Conservation (phyloP, 2,329 filamentous ascomycete species). For the Alternaria novae-zelandiae region DNA sequence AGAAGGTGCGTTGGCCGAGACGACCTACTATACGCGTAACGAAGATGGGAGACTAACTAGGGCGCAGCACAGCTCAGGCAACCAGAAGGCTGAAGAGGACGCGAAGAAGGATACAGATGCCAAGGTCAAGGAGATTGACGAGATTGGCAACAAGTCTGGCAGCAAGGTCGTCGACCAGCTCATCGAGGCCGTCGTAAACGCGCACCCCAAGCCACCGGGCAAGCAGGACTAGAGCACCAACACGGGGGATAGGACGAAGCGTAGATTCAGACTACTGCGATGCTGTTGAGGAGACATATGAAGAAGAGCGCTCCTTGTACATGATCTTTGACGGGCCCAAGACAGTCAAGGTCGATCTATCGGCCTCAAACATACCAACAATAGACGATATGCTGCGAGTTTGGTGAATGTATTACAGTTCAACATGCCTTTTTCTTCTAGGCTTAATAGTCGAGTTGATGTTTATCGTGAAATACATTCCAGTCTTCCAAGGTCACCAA, state of each 20-base stretch:
- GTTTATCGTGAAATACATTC: not conserved
- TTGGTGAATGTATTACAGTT: not conserved
- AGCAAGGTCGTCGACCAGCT: conserved; percentile 82
- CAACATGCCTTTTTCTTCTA: not conserved
- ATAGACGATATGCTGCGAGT: conserved; percentile 12
- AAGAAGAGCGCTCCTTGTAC: conserved; percentile 8
- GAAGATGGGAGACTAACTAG: conserved; percentile 21
- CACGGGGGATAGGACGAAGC: not conserved
- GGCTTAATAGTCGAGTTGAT: not conserved
- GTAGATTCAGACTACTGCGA: not conserved
- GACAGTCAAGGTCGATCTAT: conserved; percentile 1
- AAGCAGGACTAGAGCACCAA: conserved; percentile 12
- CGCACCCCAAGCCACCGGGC: conserved; percentile 73
- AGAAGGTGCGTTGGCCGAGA: conserved; percentile 61
- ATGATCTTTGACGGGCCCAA: conserved; percentile 2
- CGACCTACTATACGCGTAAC: not conserved
- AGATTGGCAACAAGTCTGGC: conserved; percentile 79
- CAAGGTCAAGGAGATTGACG: conserved; percentile 82
- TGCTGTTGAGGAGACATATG: not conserved
- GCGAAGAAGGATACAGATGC: conserved; percentile 80
- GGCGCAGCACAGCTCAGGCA: conserved; percentile 84
- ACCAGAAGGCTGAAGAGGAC: conserved; percentile 73
- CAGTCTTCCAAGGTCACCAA: not conserved
- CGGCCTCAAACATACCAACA: conserved; percentile 15
- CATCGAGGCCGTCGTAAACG: conserved; percentile 82